A percentile compares a stretch with the other conserved stretches of the same genome.
Conservation (phyloP, 1,139 yeast species). For the Taiozyma onychis region DNA sequence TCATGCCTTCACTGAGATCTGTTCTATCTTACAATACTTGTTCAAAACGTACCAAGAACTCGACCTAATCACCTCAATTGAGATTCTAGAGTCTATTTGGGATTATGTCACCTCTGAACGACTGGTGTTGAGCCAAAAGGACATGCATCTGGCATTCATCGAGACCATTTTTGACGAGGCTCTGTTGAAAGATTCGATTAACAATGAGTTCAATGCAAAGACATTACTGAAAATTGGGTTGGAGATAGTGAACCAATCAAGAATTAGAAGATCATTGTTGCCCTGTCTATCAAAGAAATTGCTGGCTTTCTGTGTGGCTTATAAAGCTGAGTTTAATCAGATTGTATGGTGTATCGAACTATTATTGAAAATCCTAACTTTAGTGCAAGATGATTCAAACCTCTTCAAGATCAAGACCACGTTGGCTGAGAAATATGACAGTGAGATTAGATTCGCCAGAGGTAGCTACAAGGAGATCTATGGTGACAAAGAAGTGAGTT, state of each 20-base stretch:
- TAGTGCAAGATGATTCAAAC: constrained; percentile 51
- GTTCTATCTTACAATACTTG: constrained; percentile 22
- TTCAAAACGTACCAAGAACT: constrained; percentile 16
- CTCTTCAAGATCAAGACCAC: constrained; percentile 56
- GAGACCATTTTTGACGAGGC: constrained; percentile 35
- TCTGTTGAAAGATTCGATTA: constrained; percentile 26
- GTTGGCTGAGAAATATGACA: constrained; percentile 38
- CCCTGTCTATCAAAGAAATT: constrained; percentile 50
- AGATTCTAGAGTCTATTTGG: constrained; percentile 48
- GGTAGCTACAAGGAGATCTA: constrained; percentile 45
- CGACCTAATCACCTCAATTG: constrained; percentile 19
- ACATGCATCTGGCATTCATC: constrained; percentile 53
- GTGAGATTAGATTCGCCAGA: constrained; percentile 18
- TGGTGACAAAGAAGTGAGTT: constrained; percentile 55
- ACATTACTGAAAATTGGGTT: constrained; percentile 34
- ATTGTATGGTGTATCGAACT: constrained; percentile 51
- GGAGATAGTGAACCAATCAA: constrained; percentile 45
- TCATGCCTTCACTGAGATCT: constrained; percentile 9
- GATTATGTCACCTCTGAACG: constrained; percentile 51
- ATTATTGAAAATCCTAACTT: constrained; percentile 40
- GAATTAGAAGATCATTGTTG: constrained; percentile 63
- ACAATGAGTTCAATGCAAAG: constrained; percentile 25
- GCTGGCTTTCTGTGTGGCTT: constrained; percentile 34
- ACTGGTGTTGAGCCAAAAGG: constrained; percentile 59
- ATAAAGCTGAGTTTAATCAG: constrained; percentile 31